A percentile compares a stretch with the other conserved stretches of the same genome.
Conservation (phyloP, 176 grass and related monocot species). For the Hsuehochloa calcarea region DNA sequence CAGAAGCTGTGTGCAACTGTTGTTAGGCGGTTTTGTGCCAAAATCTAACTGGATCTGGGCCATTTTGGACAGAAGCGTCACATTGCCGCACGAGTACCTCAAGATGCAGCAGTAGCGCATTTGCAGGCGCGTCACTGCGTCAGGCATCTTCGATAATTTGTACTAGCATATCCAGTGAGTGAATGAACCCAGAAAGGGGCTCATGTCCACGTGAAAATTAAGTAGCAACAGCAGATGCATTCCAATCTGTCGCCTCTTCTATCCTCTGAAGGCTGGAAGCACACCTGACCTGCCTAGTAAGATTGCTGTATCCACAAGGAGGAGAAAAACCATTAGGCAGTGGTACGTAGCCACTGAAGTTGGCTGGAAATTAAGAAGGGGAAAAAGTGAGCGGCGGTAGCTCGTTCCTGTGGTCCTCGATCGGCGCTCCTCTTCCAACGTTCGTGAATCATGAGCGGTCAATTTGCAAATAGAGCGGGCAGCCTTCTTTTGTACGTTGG, state of each 20-base stretch:
- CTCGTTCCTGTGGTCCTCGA: conserved; percentile 4
- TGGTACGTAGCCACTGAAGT: not conserved
- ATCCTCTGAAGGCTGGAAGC: not conserved
- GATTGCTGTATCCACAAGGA: conserved; percentile 33
- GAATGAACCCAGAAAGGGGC: not conserved
- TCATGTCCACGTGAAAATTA: not conserved
- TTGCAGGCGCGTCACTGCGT: not conserved
- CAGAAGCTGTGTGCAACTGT: not conserved
- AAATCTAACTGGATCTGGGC: not conserved
- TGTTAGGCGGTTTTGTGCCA: not conserved
- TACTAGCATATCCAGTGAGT: not conserved
- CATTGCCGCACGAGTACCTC: not conserved
- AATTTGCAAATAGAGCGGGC: conserved; percentile 6
- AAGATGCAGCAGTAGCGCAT: not conserved
- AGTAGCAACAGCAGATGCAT: not conserved
- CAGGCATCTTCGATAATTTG: not conserved
- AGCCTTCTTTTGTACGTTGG: not conserved
- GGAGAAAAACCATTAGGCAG: not conserved
- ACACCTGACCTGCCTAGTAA: not conserved
- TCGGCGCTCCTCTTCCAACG: conserved; percentile 10
- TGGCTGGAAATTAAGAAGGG: conserved; percentile 2
- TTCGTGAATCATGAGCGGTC: conserved; percentile 16
- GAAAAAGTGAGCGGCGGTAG: not conserved
- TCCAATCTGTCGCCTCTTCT: too few relatives aligned
- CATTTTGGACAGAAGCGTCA: not conserved